phyloP scores from a whole-genome alignment of 169 alveolate species.

The Besnoitia besnoiti region DNA sequence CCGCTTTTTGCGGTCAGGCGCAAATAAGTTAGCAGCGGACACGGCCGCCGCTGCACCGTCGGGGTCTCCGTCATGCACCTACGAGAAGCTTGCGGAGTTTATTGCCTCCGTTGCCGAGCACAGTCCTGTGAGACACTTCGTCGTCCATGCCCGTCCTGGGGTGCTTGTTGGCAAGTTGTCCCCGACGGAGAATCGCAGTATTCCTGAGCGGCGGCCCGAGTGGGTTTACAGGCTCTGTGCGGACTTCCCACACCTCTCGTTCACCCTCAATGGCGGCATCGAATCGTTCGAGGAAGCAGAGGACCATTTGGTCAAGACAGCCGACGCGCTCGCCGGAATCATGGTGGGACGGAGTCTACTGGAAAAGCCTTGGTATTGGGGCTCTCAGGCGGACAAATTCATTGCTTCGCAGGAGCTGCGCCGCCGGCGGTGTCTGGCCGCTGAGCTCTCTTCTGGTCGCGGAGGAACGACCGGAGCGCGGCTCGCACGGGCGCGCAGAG shows the following conservation, averaged over 20 bases:
- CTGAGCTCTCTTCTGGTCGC: no score
- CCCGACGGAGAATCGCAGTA: neutral
- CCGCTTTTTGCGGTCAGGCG: neutral
- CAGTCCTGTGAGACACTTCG: neutral
- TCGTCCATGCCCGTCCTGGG: slow-evolving; percentile 2
- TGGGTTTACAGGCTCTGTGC: slow-evolving; percentile 16
- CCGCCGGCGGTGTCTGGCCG: no score
- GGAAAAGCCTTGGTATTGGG: slow-evolving; percentile 42
- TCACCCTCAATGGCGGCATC: slow-evolving; percentile 41
- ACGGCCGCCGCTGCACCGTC: neutral
- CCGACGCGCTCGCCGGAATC: neutral
- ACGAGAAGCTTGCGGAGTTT: neutral
- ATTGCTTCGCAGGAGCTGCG: neutral
- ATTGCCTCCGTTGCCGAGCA: neutral
- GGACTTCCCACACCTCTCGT: neutral
- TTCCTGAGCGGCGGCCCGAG: neutral
- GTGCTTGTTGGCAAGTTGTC: neutral
- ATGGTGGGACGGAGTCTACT: slow-evolving; percentile 36
- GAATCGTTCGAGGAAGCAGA: neutral
- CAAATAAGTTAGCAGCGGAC: neutral
- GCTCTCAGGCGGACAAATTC: neutral
- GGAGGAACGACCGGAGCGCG: no score
- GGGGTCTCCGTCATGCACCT: slow-evolving; percentile 11
- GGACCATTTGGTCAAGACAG: neutral
- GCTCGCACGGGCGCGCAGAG: no score